phyloP scores from a whole-genome alignment of 129 eudicot genomes.

The Chrysanthemum makinoi region DNA sequence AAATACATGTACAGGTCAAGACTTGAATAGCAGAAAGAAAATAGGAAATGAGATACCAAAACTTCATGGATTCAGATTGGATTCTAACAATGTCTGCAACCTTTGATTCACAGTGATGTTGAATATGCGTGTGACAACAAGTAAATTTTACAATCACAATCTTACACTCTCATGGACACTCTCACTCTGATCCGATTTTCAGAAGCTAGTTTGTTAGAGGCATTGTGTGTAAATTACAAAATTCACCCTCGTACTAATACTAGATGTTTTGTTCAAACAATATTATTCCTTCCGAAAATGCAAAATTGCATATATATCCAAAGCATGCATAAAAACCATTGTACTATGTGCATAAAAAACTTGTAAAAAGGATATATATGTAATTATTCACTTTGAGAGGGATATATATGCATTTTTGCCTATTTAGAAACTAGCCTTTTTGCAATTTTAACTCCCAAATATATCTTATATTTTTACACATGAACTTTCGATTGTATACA shows the following conservation, averaged over 20 bases:
- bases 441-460: too few species aligned
- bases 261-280: too few species aligned
- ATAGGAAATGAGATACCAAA: slow-evolving; percentile 6
- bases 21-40: background rate
- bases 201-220: slow-evolving; percentile 1
- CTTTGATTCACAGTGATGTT: background rate
- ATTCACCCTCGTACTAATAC: background rate
- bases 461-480: too few species aligned
- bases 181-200: background rate
- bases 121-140: background rate
- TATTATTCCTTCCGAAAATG: too few species aligned
- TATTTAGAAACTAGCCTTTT: too few species aligned
- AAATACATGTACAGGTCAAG: background rate
- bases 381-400: too few species aligned
- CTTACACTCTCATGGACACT: background rate
- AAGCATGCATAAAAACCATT: too few species aligned
- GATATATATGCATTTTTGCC: too few species aligned
- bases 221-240: background rate
- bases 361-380: too few species aligned
- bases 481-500: too few species aligned
- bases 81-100: background rate
- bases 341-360: too few species aligned
- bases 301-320: too few species aligned
- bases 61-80: slow-evolving; percentile 10
- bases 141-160: background rate